Evolutionary conservation across 2,329 filamentous ascomycete genomes (phyloP), one percentile per base, ranked within the genome.

Genomic region (Rugonectria rugulosa): DNA sequence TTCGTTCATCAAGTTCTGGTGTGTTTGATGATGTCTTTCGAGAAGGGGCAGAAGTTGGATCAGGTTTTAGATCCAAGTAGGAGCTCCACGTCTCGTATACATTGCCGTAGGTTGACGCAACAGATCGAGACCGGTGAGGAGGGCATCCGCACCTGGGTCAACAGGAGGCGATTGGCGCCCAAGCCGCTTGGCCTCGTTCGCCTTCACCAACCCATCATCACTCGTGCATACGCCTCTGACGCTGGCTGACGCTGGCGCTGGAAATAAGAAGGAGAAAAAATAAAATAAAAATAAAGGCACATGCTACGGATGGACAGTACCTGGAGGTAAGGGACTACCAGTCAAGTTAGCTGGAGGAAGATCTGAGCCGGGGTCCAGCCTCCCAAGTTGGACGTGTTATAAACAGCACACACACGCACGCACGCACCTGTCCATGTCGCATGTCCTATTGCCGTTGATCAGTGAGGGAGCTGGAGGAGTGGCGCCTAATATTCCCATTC

Each of bases 201-300:
- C 62, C 53, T 45, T 56, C 46, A 60, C 42, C 43, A 59, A 50
- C 52, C 48, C 37, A 63, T 51, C 55, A 61, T 42, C 38, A 26
- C 46, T 10, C 40, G 37, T 26, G 34, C 53, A 50, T 46, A 48
- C 53, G 40, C 36, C 20, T 45, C 53, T 34, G 27, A 20, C 34
- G 63, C 56, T 64, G 62, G 58, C 60, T 57, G 62, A 61, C 55
- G 60, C 57, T 66, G 63, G 56, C 59, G 53, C 47, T 52, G 55
- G 47, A 31, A 49, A 51, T 37, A 14, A 15, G n/a, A 40, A 24
- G 37, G 7, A 40, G 37, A n/a, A 6, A n/a, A 17, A 7, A 11
- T 11, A 19, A 21, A 17, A 24, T 21, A 23, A 23, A 23, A 21
- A 36, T 36, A 36, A 17, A 36, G 32, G 6, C 32, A n/a, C n/a